Base-by-base conservation (phyloP, 1,284 basidiomycete genomes). In the Rhizopogon hawkerae region DNA sequence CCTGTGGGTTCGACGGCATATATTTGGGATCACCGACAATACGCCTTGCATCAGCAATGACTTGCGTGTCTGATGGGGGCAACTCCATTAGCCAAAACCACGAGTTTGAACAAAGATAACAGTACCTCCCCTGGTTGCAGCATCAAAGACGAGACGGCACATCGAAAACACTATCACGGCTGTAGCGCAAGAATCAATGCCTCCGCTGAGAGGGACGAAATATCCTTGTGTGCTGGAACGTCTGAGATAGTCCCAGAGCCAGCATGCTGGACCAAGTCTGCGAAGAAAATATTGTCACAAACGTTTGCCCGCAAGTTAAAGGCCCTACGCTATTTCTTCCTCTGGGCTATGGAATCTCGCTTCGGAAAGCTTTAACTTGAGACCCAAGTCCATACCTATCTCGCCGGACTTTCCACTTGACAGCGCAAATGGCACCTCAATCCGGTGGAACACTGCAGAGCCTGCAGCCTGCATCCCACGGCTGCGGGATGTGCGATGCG, bases 191-290 rank as follows among this genome's bases (percentile, higher is more conserved):
- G 89, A 92, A 64, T 98, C 95, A 53, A 98, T 94, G 9, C 95
- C 96, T n/a, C 96, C 95, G 48, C 91, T 95, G 5, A 99, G 77
- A 1, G 96, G 96, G 23, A 98, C 72, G 64, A 98, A 98, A 71
- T 94, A 98, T 1, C 96, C 95, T 59, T 95, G 91, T 0, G 89
- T 92, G 3, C 91, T 77, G 10, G 95, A 98, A 35, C 95, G 83
- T 23, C 95, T 79, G 35, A 99, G 78, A 61, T 98, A 98, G 67
- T 99, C 96, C 96, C 95, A 99, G 6, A 99, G 76, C 95, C 95
- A 99, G 64, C 95, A 98, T 3, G 95, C 96, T 1, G 95, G 95
- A 4, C 95, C 96, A 2, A 97, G 74, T 1, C 92, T 96, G 57
- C 35, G 37, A 33, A 48, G 46, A 35, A 21, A n/a, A 58, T 36